Base-by-base conservation (phyloP, 306 rosid genomes). In the Cicer judaicum region DNA sequence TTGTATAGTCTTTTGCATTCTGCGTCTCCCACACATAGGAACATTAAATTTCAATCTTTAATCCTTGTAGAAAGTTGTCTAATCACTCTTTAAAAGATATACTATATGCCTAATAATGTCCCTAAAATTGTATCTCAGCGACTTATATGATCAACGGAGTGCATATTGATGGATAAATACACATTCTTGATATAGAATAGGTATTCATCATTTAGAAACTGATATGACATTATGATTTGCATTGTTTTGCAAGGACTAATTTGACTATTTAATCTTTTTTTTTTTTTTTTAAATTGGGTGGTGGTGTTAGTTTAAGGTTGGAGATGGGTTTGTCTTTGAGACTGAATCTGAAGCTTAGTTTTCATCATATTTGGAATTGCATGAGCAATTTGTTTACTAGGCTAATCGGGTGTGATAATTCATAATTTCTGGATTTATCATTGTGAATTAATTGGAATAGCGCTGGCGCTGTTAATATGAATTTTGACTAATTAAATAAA, bases 251-350 rank as follows among this genome's bases (percentile, higher is more conserved):
- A 62, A 38, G 67, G 67, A 55, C 6, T 55, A 9, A 55, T 55
- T n/a, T 14, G 21, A 3, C 57, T 5, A 15, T 52, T 52, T 52
- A 52, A 8, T 52, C 24, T 14, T 15, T 24, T 6, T 8, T 8
- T 21, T 55, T 4, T 21, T 10, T 1, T 21, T 55, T 4, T 21
- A 4, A 5, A 3, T 24, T 24, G 12, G 12, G 11, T 42, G 54
- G 24, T 47, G 61, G n/a, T 38, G 10, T 4, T 66, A 2, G 19
- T 43, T 67, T 43, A 69, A 56, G 70, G 62, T 79, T 72, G 62
- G 75, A 47, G 41, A 46, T 19, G 50, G 55, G 54, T 10, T 79
- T 73, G 7, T 39, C 11, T 50, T 68, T 16, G 43, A 40, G 9
- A 34, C 12, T 10, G 12, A 15, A 18, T 19, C 8, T 19, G 21